Evolutionary conservation across 805 yeast genomes (phyloP), one percentile per base, ranked within the genome.

Genomic region (Starmerella floris): DNA sequence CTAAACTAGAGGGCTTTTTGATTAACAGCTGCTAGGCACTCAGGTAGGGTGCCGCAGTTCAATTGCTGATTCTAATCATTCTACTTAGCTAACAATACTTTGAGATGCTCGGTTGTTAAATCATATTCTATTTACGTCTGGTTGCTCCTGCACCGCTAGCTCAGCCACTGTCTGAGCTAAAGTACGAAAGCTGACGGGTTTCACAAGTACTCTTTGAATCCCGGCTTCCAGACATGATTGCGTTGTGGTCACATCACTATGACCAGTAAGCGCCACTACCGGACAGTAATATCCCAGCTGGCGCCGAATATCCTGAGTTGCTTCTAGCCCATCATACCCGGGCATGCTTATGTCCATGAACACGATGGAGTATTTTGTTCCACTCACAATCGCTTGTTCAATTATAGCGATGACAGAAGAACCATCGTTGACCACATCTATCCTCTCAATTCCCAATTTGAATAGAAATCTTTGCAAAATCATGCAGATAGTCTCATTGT

Each of bases 241-340:
- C 30, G 77, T 80, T 52, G 85, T 85, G 37, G 83, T 76, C 51
- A 80, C 83, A 60, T 87, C 95, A 1, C 94, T 93, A 65, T 80
- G 84, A 2, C 95, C 95, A 0, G 95, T 87, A 42, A 87, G 66
- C 0, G 95, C 96, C 36, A 87, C 87, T 42, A 87, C 85, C 0
- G 95, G 95, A n/a, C 72, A 71, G 2, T 60, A 59, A 56, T 73
- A 84, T 5, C 70, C 65, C 40, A 81, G 61, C 35, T 78, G 76
- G 17, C 69, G 62, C 35, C 94, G 66, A 28, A 87, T 80, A 55
- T 70, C 67, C 23, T 49, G 49, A 1, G 62, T 56, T 10, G 62
- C 57, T 20, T 51, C 52, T 23, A 58, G 44, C 2, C 62, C 62
- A 38, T 56, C 52, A 26, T 49, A 41, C 1, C 47, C 49, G 23